Evolutionary conservation across 2,329 filamentous ascomycete genomes (phyloP).

Genomic region (Epichloe sibirici): DNA sequence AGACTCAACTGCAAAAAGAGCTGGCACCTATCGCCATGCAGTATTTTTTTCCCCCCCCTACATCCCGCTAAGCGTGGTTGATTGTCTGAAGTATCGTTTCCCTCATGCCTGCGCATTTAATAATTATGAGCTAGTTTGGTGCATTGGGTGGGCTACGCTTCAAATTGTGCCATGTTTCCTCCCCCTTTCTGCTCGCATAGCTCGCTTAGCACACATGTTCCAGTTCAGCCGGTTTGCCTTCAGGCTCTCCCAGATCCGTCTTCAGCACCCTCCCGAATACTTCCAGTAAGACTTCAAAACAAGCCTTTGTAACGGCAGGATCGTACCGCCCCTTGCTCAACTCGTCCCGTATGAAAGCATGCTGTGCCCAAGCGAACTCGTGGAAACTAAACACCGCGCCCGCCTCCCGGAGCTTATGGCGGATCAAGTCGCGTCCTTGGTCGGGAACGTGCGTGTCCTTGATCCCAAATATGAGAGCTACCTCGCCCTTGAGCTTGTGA

Average conservation of each 20-base stretch:
- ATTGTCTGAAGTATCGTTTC: too few relatives aligned
- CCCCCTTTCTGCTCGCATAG: too few relatives aligned
- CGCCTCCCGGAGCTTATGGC: conserved; percentile 66
- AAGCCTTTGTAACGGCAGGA: conserved; percentile 72
- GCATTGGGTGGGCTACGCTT: too few relatives aligned
- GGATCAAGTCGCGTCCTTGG: conserved; percentile 70
- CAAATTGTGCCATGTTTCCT: too few relatives aligned
- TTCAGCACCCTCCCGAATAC: conserved; percentile 69
- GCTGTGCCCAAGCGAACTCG: conserved; percentile 87
- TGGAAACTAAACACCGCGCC: conserved; percentile 69
- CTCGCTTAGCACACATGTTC: conserved; percentile 56
- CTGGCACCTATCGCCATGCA: background rate
- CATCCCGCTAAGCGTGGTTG: background rate
- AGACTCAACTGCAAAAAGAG: background rate
- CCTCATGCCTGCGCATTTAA: too few relatives aligned
- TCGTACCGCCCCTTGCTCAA: conserved; percentile 90
- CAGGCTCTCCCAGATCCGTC: conserved; percentile 61
- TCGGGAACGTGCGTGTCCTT: conserved; percentile 83
- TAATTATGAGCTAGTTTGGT: background rate
- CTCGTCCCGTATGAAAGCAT: conserved; percentile 90
- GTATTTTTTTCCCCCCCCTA: background rate
- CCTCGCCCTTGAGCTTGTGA: conserved; percentile 63
- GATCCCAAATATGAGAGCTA: conserved; percentile 85
- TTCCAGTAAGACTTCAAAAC: conserved; percentile 83
- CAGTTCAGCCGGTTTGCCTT: conserved; percentile 46